These are phyloP conservation scores for Moesziomyces sp. DNA, from an alignment of 1,284 basidiomycete species.

Conservation along the genomic window DNA sequence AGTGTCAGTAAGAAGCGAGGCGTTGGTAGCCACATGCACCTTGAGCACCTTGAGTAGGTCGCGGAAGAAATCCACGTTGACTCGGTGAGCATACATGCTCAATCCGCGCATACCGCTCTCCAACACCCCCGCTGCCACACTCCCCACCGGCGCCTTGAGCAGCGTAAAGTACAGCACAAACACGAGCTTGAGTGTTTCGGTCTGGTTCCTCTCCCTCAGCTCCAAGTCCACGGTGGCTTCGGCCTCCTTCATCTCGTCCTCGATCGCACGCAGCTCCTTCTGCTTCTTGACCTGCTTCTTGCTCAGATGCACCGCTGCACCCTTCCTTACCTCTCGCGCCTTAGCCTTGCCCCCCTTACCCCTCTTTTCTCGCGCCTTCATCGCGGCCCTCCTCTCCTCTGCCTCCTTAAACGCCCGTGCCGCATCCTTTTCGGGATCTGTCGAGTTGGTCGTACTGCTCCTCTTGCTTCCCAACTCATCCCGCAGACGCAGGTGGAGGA, in stretches of 20 bases:
- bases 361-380: conserved; percentile 67
- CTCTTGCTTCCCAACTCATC: conserved; percentile 82
- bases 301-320: conserved; percentile 56
- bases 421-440: conserved; percentile 73
- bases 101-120: conserved; percentile 91
- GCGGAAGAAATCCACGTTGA: conserved; percentile 98
- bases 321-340: conserved; percentile 59
- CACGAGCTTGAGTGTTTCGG: conserved; percentile 95
- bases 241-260: conserved; percentile 71
- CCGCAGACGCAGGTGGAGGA: conserved; percentile 86
- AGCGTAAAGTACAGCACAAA: conserved; percentile 98
- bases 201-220: conserved; percentile 88
- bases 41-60: conserved; percentile 90
- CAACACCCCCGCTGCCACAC: conserved; percentile 80
- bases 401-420: conserved; percentile 70
- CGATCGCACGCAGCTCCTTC: conserved; percentile 57
- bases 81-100: conserved; percentile 90
- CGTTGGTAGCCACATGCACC: conserved; percentile 73
- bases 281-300: conserved; percentile 64
- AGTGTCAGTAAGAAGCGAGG: conserved; percentile 1
- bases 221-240: conserved; percentile 93
- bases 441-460: conserved; percentile 73
- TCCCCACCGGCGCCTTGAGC: conserved; percentile 78
- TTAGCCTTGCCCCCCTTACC: conserved; percentile 49
- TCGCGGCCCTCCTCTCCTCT: conserved; percentile 64